phyloP scores from a whole-genome alignment of 2,329 filamentous ascomycete genomes.

The Fusarium sp. region DNA sequence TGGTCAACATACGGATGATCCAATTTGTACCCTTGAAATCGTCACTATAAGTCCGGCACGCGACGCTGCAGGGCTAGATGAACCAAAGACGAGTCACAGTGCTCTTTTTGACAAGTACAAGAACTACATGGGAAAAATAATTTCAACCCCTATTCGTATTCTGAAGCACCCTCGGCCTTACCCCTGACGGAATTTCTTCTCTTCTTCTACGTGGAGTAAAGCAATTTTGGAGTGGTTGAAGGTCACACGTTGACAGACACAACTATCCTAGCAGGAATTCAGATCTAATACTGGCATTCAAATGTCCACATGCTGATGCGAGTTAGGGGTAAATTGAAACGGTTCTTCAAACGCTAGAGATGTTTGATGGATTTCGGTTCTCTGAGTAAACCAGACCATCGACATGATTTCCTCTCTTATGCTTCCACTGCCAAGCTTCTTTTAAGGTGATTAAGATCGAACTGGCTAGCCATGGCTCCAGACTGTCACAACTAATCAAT shows the following conservation, averaged over 20 bases:
- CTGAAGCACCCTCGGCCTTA: background rate
- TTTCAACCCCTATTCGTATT: background rate
- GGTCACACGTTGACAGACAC: background rate
- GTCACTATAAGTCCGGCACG: fast-evolving
- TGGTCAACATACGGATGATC: background rate
- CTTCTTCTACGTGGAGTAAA: background rate
- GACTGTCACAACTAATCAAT: background rate
- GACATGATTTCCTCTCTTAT: background rate
- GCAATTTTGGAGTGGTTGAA: background rate
- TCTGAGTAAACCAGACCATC: background rate
- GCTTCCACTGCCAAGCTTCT: fast-evolving
- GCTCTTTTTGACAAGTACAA: background rate
- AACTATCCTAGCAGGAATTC: background rate
- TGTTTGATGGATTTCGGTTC: background rate
- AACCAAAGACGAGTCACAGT: background rate
- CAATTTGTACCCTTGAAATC: background rate
- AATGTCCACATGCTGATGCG: background rate
- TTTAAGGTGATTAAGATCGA: background rate
- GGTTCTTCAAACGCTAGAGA: background rate
- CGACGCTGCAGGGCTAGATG: fast-evolving
- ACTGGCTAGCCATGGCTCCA: background rate
- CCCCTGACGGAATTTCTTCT: background rate
- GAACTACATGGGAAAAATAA: background rate
- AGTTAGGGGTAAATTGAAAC: fast-evolving
- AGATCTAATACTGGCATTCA: background rate